Evolutionary conservation across 2,329 filamentous ascomycete species (phyloP).

Genomic region (Fusarium oxysporum): DNA sequence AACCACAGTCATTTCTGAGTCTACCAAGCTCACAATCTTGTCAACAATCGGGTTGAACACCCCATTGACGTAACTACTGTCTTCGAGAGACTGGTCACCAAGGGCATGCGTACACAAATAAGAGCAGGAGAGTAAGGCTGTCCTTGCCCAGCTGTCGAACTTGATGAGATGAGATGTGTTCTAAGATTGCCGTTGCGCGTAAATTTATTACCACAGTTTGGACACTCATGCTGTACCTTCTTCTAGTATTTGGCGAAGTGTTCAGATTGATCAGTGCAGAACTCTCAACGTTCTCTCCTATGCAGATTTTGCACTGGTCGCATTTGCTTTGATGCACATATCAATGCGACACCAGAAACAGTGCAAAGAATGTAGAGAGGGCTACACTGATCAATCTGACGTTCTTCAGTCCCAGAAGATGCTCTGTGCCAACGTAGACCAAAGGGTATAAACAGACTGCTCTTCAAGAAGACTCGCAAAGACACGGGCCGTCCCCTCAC

Average conservation of each 20-base stretch:
- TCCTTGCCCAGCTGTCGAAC: not conserved
- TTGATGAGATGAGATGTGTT: not conserved
- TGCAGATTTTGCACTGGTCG: not conserved
- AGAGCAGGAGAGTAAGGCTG: not conserved
- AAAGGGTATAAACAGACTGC: rapidly evolving
- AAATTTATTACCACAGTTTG: not conserved
- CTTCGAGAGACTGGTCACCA: too few species aligned
- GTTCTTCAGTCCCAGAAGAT: not conserved
- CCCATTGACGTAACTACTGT: not conserved
- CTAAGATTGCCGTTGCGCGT: not conserved
- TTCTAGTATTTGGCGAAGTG: not conserved
- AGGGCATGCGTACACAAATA: too few species aligned
- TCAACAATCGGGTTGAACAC: not conserved
- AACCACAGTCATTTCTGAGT: not conserved
- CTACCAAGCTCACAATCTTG: not conserved
- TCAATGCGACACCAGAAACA: not conserved
- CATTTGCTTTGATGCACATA: not conserved
- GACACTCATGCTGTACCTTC: not conserved
- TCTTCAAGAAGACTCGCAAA: not conserved
- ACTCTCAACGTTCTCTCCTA: not conserved
- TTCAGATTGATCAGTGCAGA: not conserved
- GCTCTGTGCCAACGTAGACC: too few species aligned
- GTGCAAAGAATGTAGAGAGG: not conserved
- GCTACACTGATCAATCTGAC: not conserved
- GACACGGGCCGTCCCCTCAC: not conserved